Evolutionary conservation across 2,329 filamentous ascomycete genomes (phyloP).

Genomic region (Endoconidiophora laricicola): DNA sequence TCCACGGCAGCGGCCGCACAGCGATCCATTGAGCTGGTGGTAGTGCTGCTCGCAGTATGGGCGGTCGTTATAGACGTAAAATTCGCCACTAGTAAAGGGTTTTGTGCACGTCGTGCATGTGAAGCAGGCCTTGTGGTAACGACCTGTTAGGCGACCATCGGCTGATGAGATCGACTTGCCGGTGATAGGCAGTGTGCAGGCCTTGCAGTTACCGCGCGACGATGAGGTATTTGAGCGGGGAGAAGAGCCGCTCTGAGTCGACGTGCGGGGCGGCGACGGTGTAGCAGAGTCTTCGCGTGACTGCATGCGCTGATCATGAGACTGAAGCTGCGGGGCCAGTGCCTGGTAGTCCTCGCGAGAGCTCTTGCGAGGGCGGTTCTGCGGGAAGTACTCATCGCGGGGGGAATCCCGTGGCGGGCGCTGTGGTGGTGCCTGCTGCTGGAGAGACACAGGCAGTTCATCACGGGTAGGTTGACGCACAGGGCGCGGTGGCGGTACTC

Average conservation of each 20-base stretch:
- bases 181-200: slow-evolving; percentile 60
- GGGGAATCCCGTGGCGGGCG: background rate
- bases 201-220: slow-evolving; percentile 63
- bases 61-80: slow-evolving; percentile 76
- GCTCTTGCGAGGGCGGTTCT: slow-evolving; percentile 1
- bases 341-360: slow-evolving; percentile 4
- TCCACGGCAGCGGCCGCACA: slow-evolving; percentile 61
- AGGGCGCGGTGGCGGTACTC: slow-evolving; percentile 1
- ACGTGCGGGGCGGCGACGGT: slow-evolving; percentile 9
- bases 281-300: slow-evolving; percentile 7
- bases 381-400: background rate
- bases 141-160: slow-evolving; percentile 77
- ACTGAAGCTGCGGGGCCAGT: slow-evolving; percentile 3
- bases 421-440: slow-evolving; percentile 4
- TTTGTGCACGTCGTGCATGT: slow-evolving; percentile 70
- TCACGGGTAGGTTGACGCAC: background rate
- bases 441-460: background rate
- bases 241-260: slow-evolving; percentile 7
- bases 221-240: slow-evolving; percentile 21
- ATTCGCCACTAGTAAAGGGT: slow-evolving; percentile 73
- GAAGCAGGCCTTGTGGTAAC: slow-evolving; percentile 92
- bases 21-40: slow-evolving; percentile 73
- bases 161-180: slow-evolving; percentile 90
- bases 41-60: slow-evolving; percentile 91
- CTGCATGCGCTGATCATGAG: background rate